Evolutionary conservation across 805 yeast species (phyloP).

Genomic region (Wickerhamiella alocasiicola): DNA sequence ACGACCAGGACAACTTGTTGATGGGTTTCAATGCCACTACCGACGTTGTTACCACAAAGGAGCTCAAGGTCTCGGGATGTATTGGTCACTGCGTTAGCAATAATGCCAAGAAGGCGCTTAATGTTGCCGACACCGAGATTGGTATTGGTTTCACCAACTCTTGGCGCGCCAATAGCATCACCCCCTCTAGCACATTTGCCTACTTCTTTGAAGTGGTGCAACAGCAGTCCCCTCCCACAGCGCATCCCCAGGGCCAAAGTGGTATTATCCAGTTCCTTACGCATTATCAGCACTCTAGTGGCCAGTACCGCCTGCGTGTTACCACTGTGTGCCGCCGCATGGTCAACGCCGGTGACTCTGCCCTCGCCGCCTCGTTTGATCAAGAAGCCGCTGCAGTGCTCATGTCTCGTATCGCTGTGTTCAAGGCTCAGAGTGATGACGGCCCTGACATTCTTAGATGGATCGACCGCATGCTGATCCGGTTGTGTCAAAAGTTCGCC

Average conservation of each 20-base stretch:
- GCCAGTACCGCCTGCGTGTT: constrained; percentile 76
- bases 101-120: constrained; percentile 43
- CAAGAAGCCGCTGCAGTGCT: constrained; percentile 97
- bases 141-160: constrained; percentile 89
- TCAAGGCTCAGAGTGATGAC: constrained; percentile 69
- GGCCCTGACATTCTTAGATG: constrained; percentile 88
- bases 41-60: constrained; percentile 77
- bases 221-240: constrained; percentile 21
- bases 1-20: constrained; percentile 70
- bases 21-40: constrained; percentile 86
- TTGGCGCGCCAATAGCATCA: constrained; percentile 72
- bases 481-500: constrained; percentile 84
- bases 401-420: constrained; percentile 82
- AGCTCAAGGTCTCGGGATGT: constrained; percentile 80
- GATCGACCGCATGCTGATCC: constrained; percentile 85
- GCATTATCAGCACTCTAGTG: constrained; percentile 90
- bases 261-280: constrained; percentile 67
- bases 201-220: constrained; percentile 69
- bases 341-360: constrained; percentile 44
- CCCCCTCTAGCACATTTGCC: constrained; percentile 83
- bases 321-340: constrained; percentile 60
- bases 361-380: constrained; percentile 61
- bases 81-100: constrained; percentile 85
- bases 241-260: constrained; percentile 16
- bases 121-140: constrained; percentile 81